phyloP scores from a whole-genome alignment of 2,329 filamentous ascomycete species.

The Beauveria rudraprayagi region DNA sequence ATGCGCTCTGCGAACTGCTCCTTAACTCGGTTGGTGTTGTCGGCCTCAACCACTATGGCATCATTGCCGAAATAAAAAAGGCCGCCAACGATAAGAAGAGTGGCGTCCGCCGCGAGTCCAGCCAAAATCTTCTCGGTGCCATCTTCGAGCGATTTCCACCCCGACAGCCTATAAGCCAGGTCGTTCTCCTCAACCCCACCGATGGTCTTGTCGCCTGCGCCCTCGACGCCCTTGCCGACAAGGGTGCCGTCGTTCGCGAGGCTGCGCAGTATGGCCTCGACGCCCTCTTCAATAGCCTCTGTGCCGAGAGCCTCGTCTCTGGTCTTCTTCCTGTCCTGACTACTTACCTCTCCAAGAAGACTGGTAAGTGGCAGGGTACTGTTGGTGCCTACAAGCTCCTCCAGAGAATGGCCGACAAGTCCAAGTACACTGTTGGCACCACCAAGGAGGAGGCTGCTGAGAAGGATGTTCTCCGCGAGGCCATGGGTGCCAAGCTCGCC shows the following conservation, averaged over 20 bases:
- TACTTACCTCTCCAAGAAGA: constrained; percentile 70
- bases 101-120: constrained; percentile 73
- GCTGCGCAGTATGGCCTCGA: constrained; percentile 92
- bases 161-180: constrained; percentile 69
- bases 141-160: constrained; percentile 84
- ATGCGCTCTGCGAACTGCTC: constrained; percentile 52
- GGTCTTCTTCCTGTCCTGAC: constrained; percentile 71
- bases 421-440: constrained; percentile 70
- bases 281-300: constrained; percentile 71
- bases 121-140: constrained; percentile 90
- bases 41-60: constrained; percentile 45
- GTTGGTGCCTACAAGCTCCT: constrained; percentile 79
- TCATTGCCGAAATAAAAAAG: constrained; percentile 54
- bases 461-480: constrained; percentile 82
- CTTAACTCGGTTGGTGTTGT: constrained; percentile 45
- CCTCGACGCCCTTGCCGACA: constrained; percentile 82
- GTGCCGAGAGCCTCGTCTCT: constrained; percentile 72
- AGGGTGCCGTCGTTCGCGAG: constrained; percentile 80
- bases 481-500: constrained; percentile 83
- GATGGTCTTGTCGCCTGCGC: constrained; percentile 63
- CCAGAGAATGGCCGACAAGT: constrained; percentile 91
- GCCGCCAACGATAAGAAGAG: constrained; percentile 92
- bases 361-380: constrained; percentile 95
- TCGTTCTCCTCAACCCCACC: constrained; percentile 74
- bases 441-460: constrained; percentile 76